Conservation (phyloP, 805 yeast genomes). For the Zygotorulaspora danielsina region DNA sequence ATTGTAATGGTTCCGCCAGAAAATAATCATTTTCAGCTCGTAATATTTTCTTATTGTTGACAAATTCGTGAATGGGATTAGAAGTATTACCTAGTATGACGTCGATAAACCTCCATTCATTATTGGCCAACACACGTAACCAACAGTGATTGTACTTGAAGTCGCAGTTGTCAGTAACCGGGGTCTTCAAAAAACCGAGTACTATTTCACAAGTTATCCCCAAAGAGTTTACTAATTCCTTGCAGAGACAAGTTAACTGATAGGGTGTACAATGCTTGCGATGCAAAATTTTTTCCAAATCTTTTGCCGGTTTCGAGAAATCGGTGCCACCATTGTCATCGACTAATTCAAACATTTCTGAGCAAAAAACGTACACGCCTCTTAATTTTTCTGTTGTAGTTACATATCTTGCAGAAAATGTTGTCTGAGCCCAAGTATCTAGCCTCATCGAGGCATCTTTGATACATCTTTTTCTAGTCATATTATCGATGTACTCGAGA, state of each 20-base stretch:
- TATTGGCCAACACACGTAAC: slow-evolving; percentile 73
- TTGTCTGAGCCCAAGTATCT: slow-evolving; percentile 50
- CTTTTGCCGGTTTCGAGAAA: slow-evolving; percentile 38
- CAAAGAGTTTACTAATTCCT: slow-evolving; percentile 63
- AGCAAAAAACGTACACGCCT: slow-evolving; percentile 58
- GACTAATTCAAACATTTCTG: slow-evolving; percentile 52
- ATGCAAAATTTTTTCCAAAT: slow-evolving; percentile 41
- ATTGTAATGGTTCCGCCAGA: slow-evolving; percentile 65
- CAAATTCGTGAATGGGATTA: slow-evolving; percentile 46
- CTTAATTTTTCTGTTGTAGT: slow-evolving; percentile 57
- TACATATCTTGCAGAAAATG: slow-evolving; percentile 49
- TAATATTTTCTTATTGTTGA: slow-evolving; percentile 32
- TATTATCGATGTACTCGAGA: slow-evolving; percentile 42
- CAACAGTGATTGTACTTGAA: slow-evolving; percentile 77
- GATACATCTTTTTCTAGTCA: slow-evolving; percentile 38
- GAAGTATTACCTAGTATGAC: slow-evolving; percentile 58
- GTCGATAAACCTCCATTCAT: slow-evolving; percentile 79
- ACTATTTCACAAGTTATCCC: slow-evolving; percentile 73
- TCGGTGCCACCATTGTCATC: slow-evolving; percentile 38
- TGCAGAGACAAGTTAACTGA: slow-evolving; percentile 74
- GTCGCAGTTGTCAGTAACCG: slow-evolving; percentile 48
- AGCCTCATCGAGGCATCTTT: slow-evolving; percentile 44
- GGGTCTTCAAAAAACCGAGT: slow-evolving; percentile 78
- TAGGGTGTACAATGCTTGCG: slow-evolving; percentile 56
- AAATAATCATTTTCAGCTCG: slow-evolving; percentile 58